A percentile compares a stretch with the other conserved stretches of the same genome.
phyloP scores from a whole-genome alignment of 2,329 filamentous ascomycete genomes.

The Penicillium psychrosexuale region DNA sequence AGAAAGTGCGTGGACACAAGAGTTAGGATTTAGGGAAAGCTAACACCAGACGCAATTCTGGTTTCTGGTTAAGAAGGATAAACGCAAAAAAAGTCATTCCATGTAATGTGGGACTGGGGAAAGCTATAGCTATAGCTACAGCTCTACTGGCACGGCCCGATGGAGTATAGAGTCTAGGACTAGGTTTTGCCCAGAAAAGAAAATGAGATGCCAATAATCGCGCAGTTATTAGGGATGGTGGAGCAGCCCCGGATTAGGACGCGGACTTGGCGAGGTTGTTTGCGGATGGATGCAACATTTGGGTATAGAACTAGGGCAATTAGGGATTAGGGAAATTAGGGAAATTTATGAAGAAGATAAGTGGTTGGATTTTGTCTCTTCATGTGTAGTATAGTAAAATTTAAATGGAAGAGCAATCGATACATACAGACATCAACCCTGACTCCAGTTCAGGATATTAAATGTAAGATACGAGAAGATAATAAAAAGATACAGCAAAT shows the following conservation, averaged over 20 bases:
- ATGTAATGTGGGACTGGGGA: not conserved
- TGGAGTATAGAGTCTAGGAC: not conserved
- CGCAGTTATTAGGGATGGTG: not conserved
- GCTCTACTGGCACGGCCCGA: not conserved
- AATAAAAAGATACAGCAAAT: slow-evolving; percentile 5
- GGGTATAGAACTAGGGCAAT: too few relatives aligned
- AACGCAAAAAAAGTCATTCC: not conserved
- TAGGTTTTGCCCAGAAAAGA: not conserved
- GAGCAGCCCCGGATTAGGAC: not conserved
- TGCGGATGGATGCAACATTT: not conserved
- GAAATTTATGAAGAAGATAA: not conserved
- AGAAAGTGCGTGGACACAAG: not conserved
- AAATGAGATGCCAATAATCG: not conserved
- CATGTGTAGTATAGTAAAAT: slow-evolving; percentile 10
- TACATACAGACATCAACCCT: not conserved
- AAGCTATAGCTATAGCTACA: slow-evolving; percentile 1
- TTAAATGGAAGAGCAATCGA: slow-evolving; percentile 2
- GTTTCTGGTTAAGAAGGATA: not conserved
- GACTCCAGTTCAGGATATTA: not conserved
- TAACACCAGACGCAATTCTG: too few relatives aligned
- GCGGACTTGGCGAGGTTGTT: not conserved
- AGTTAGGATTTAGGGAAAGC: not conserved
- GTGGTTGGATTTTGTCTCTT: not conserved
- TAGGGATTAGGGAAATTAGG: too few relatives aligned
- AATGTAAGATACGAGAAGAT: not conserved